Evolutionary conservation across 2,329 filamentous ascomycete genomes (phyloP).

Genomic region (Coleophoma eucalyptorum): DNA sequence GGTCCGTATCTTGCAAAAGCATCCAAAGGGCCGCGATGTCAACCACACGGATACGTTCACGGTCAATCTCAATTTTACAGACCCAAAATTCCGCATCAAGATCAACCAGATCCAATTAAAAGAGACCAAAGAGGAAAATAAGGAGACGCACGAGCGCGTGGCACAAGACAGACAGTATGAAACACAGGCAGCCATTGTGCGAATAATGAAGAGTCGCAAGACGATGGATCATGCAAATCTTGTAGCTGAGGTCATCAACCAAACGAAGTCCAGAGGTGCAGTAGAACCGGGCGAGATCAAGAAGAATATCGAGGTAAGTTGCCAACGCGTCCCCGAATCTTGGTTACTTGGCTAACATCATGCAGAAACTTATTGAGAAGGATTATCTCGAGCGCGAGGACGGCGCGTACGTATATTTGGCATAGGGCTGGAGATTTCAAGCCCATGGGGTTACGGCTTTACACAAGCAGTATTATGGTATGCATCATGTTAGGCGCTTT

Average conservation of each 20-base stretch:
- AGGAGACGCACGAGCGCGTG: constrained; percentile 87
- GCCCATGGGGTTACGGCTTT: no score
- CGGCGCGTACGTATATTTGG: constrained; percentile 68
- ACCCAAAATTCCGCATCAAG: constrained; percentile 87
- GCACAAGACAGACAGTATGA: constrained; percentile 90
- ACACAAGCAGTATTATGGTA: no score
- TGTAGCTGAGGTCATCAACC: constrained; percentile 86
- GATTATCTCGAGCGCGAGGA: constrained; percentile 82
- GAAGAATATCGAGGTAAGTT: constrained; percentile 85
- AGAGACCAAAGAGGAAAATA: constrained; percentile 93
- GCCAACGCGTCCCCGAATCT: background rate
- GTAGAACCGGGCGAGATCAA: constrained; percentile 88
- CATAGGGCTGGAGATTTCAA: constrained; percentile 35
- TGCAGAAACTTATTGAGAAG: constrained; percentile 72
- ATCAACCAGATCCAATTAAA: constrained; percentile 98
- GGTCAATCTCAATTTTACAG: constrained; percentile 72
- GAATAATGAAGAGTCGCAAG: constrained; percentile 96
- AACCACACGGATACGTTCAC: constrained; percentile 75
- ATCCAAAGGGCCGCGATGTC: constrained; percentile 81
- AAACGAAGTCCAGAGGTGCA: constrained; percentile 82
- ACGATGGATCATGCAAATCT: constrained; percentile 81
- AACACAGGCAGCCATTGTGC: constrained; percentile 92
- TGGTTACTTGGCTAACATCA: constrained; percentile 21
- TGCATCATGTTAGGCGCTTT: no score
- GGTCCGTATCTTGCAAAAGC: constrained; percentile 77